Conservation (phyloP, 75 land plant species). For the Gnetum montanum region DNA sequence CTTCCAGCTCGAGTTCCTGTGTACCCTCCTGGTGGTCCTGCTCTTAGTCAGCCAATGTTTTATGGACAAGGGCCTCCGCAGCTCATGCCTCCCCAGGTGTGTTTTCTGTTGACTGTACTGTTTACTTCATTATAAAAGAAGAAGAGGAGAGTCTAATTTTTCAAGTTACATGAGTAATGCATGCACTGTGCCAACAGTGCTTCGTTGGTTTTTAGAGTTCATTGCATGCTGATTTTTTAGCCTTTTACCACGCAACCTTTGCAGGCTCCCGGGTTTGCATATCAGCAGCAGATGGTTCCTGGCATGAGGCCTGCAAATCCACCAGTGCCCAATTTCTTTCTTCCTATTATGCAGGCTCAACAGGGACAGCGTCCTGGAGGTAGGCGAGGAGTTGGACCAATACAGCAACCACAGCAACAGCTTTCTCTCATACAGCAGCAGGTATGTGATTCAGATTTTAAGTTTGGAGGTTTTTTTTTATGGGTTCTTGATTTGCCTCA, state of each 20-base stretch:
- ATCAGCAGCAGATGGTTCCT: slow-evolving; percentile 79
- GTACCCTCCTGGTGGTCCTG: slow-evolving; percentile 24
- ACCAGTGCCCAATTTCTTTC: slow-evolving; percentile 70
- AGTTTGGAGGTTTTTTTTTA: too few relatives aligned
- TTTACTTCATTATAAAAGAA: too few relatives aligned
- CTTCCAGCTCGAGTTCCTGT: slow-evolving; percentile 13
- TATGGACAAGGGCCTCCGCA: slow-evolving; percentile 56
- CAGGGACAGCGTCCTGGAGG: slow-evolving; percentile 66
- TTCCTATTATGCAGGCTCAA: slow-evolving; percentile 62
- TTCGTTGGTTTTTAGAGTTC: too few relatives aligned
- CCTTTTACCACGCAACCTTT: too few relatives aligned
- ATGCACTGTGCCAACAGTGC: too few relatives aligned
- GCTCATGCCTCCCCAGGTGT: slow-evolving; percentile 75
- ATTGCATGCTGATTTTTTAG: too few relatives aligned
- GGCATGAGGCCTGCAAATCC: slow-evolving; percentile 75
- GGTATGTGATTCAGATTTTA: too few relatives aligned
- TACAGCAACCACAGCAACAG: slow-evolving; percentile 29
- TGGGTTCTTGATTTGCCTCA: too few relatives aligned
- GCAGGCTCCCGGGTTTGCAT: slow-evolving; percentile 82
- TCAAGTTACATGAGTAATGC: too few relatives aligned
- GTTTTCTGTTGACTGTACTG: too few relatives aligned
- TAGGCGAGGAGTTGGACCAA: slow-evolving; percentile 48
- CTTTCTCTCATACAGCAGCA: slow-evolving; percentile 46
- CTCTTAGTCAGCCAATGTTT: slow-evolving; percentile 13
- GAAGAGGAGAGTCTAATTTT: too few relatives aligned